Evolutionary conservation across 352 stramenopile genomes (phyloP).

Genomic region (Pythium plurisporium): DNA sequence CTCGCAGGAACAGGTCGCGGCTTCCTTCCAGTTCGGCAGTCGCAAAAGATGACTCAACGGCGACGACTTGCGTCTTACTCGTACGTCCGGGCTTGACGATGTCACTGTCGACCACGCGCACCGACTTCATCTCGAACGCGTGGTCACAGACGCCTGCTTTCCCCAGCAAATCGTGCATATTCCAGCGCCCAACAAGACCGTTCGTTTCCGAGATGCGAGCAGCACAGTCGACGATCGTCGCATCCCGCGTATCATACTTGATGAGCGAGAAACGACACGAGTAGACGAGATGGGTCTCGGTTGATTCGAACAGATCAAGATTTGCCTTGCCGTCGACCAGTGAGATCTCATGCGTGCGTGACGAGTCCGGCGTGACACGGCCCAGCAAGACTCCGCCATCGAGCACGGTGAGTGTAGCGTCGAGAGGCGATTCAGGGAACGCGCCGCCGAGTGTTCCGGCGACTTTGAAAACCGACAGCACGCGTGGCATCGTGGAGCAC

Average conservation of each 20-base stretch:
- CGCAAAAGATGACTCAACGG: no score
- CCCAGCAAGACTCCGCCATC: not conserved
- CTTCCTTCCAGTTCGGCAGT: no score
- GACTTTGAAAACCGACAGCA: not conserved
- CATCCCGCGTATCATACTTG: conserved; percentile 6
- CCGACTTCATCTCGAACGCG: not conserved
- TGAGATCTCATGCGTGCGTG: not conserved
- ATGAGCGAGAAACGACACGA: conserved; percentile 13
- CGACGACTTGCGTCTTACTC: no score
- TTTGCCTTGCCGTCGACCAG: not conserved
- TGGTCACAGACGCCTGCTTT: conserved; percentile 2
- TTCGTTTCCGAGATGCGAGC: not conserved
- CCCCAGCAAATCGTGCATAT: not conserved
- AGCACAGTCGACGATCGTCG: conserved; percentile 19
- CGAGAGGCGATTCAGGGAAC: not conserved
- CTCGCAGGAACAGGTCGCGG: not conserved
- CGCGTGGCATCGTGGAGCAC: not conserved
- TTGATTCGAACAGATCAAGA: conserved; percentile 10
- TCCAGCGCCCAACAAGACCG: conserved; percentile 7
- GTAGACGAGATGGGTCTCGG: not conserved
- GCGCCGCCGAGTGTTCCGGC: conserved; percentile 1
- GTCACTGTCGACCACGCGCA: not conserved
- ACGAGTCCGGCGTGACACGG: not conserved
- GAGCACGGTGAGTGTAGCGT: conserved; percentile 1
- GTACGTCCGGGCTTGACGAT: not conserved